A percentile compares a stretch with the other conserved stretches of the same genome.
phyloP scores from a whole-genome alignment of 805 yeast genomes.

The Myxozyma udenii region DNA sequence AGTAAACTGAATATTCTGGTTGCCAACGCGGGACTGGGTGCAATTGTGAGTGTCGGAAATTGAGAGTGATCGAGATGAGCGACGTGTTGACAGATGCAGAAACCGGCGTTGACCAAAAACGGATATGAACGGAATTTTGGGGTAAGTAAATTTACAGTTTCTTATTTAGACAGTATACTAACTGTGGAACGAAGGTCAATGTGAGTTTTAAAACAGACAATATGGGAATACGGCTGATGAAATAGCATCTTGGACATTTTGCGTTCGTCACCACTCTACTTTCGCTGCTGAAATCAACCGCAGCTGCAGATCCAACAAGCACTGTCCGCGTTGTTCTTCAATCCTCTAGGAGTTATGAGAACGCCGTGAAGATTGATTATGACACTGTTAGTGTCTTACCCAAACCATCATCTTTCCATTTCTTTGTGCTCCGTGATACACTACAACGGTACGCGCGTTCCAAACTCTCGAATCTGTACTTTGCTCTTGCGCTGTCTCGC shows the following conservation, averaged over 20 bases:
- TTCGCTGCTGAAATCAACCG: slow-evolving; percentile 20
- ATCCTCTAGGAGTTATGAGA: slow-evolving; percentile 11
- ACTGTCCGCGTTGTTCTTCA: slow-evolving; percentile 23
- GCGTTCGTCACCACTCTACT: slow-evolving; percentile 25
- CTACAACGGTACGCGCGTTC: slow-evolving; percentile 24
- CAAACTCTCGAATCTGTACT: slow-evolving; percentile 24
- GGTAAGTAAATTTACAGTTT: neutral
- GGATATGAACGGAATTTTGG: slow-evolving; percentile 27
- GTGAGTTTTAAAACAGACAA: neutral
- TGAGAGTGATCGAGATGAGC: neutral
- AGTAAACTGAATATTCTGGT: slow-evolving; percentile 55
- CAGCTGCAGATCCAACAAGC: slow-evolving; percentile 8
- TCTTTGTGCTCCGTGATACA: slow-evolving; percentile 10
- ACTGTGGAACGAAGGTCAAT: neutral
- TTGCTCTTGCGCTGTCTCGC: slow-evolving; percentile 13
- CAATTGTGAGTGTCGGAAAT: slow-evolving; percentile 10
- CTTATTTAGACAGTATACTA: neutral
- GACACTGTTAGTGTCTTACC: slow-evolving; percentile 7
- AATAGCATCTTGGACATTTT: slow-evolving; percentile 28
- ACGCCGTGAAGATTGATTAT: slow-evolving; percentile 14
- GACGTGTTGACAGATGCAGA: slow-evolving; percentile 1
- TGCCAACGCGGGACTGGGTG: slow-evolving; percentile 67
- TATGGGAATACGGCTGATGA: neutral
- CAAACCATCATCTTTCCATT: slow-evolving; percentile 2
- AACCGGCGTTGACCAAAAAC: slow-evolving; percentile 19